Percentiles rank a stretch among this genome's conserved stretches.
Evolutionary conservation across 257 asterid species (phyloP).

Genomic region (Solanum habrochaites): DNA sequence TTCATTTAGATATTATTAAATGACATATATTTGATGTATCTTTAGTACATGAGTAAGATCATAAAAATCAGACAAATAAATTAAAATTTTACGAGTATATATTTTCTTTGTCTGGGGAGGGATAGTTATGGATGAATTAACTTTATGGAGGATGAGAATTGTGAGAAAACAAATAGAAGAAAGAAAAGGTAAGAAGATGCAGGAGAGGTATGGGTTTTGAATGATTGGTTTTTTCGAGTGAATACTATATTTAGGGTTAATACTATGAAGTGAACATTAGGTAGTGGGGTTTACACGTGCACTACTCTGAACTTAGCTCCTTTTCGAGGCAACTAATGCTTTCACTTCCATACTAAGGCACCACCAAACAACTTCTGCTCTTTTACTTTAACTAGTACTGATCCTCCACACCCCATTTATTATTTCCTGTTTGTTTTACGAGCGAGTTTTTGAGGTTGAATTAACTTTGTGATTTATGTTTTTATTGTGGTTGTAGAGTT

Average conservation of each 20-base stretch:
- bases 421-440: no score
- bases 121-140: not conserved
- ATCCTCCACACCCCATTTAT: not conserved
- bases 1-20: not conserved
- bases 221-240: not conserved
- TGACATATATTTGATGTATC: not conserved
- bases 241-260: not conserved
- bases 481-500: not conserved
- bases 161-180: not conserved
- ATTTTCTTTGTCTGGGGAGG: not conserved
- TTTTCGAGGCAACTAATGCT: conserved; percentile 30
- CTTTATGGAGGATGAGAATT: not conserved
- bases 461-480: not conserved
- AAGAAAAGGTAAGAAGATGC: not conserved
- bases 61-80: no score
- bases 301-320: conserved; percentile 28
- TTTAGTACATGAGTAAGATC: not conserved
- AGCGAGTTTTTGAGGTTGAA: not conserved
- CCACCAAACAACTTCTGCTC: not conserved
- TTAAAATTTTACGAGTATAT: not conserved
- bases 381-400: not conserved
- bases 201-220: not conserved
- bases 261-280: conserved; percentile 14
- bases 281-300: conserved; percentile 52
- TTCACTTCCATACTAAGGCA: not conserved